Conservation (phyloP, 306 rosid species). For the Casuarina glauca region DNA sequence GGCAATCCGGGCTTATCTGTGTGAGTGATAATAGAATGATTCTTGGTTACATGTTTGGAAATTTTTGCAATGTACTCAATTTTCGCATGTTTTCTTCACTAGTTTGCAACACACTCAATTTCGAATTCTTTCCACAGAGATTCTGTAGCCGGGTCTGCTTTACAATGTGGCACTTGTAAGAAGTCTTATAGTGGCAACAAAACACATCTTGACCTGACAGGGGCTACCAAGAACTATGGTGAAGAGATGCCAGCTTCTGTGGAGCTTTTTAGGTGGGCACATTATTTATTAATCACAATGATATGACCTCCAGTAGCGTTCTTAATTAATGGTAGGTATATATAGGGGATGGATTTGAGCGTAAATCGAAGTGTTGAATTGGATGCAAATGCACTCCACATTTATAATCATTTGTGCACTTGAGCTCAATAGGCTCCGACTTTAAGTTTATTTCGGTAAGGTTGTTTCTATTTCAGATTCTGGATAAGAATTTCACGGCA, state of each 20-base stretch:
- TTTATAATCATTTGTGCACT: neutral
- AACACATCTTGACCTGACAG: slow-evolving; percentile 67
- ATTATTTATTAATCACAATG: neutral
- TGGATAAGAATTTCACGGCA: neutral
- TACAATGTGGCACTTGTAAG: slow-evolving; percentile 75
- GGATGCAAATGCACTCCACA: neutral
- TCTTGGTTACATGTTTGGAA: neutral
- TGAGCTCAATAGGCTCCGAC: neutral
- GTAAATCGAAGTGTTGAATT: neutral
- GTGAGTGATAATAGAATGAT: slow-evolving; percentile 40
- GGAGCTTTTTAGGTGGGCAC: slow-evolving; percentile 73
- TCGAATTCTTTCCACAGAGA: slow-evolving; percentile 42
- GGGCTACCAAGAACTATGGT: slow-evolving; percentile 51
- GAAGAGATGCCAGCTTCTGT: slow-evolving; percentile 73
- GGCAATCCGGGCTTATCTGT: slow-evolving; percentile 44
- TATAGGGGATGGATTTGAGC: neutral
- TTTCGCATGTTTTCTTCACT: neutral
- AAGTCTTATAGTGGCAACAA: slow-evolving; percentile 64
- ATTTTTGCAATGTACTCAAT: neutral
- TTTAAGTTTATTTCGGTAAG: neutral
- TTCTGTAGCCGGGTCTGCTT: slow-evolving; percentile 50
- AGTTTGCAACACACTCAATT: neutral
- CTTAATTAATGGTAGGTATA: neutral
- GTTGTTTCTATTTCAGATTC: neutral
- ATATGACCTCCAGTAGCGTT: slow-evolving; percentile 7